These are phyloP conservation scores for Arthrinium phaeospermum DNA, from an alignment of 2,329 filamentous ascomycete species.

Conservation along the genomic window DNA sequence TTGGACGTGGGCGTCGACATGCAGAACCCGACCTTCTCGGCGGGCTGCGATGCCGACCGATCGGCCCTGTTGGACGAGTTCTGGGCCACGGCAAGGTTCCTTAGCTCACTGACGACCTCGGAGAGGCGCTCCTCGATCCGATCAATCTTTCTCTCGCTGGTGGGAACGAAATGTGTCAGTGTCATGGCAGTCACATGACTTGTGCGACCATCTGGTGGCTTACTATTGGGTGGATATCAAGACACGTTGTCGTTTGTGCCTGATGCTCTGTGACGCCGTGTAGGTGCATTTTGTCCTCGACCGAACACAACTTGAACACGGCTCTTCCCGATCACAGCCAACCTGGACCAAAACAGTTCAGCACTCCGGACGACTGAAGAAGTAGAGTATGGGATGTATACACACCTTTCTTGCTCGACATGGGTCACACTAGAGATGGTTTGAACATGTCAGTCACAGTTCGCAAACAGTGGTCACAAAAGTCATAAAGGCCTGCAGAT, in stretches of 20 bases:
- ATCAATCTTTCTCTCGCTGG: constrained; percentile 35
- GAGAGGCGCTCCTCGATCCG: constrained; percentile 37
- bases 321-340: constrained; percentile 22
- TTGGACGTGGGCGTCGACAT: not conserved
- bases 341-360: constrained; percentile 6
- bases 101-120: constrained; percentile 32
- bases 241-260: constrained; percentile 21
- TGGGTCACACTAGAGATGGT: constrained; percentile 4
- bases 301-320: constrained; percentile 19
- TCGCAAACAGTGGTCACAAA: not conserved
- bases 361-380: not conserved
- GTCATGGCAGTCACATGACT: not conserved
- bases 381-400: not conserved
- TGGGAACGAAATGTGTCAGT: not conserved
- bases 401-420: constrained; percentile 19
- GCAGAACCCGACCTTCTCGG: constrained; percentile 34
- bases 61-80: constrained; percentile 18
- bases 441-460: not conserved
- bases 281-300: constrained; percentile 19
- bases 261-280: constrained; percentile 14
- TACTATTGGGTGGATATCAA: constrained; percentile 23
- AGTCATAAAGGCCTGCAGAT: not conserved
- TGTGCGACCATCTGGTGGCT: not conserved
- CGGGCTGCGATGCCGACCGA: constrained; percentile 40
- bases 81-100: constrained; percentile 30